Base-by-base conservation (phyloP, 805 yeast species). In the Sugiyamaella lignohabitans region DNA sequence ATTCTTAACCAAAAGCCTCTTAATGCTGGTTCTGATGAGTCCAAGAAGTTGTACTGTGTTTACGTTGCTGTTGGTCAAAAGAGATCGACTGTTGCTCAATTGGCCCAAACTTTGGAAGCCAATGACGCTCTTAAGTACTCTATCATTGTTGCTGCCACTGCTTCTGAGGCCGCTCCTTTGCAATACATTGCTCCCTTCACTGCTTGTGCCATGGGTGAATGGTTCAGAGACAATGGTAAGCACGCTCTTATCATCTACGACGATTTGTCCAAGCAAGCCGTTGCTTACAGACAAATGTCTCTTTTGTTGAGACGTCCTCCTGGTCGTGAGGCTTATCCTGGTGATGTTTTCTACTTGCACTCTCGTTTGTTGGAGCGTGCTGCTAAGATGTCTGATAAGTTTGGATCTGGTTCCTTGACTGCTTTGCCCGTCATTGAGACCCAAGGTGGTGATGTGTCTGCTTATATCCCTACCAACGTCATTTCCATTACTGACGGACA, bases 131-230 rank as follows among this genome's bases (percentile, higher is more conserved):
- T 93, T 76, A 87, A 93, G 78, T 93, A 93, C 83, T 73, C 97
- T 66, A 84, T 93, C 75, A 80, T 93, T 73, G 98, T 93, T 71
- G 97, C 98, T 54, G 99, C 98, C 65, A 93, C 99, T 65, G 99
- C 99, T 62, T 93, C 98, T 56, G 98, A 93, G 80, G 98, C 98
- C 63, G 98, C 99, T 73, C 99, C 98, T 73, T 80, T 93, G 74
- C 99, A 93, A 81, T 93, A 88, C 80, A 77, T 93, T 71, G 98
- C 99, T 79, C 99, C 99, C 72, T 93, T 93, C 96, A 87, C 98
- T 63, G 99, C 89, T 61, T 84, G 95, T 72, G 95, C 99, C 67
- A 89, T 93, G 71, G 96, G 98, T 79, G 99, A 93, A 80, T 93
- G 98, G 98, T 93, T 93, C 94, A 87, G 98, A 82, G 99, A 93